phyloP scores from a whole-genome alignment of 1,284 basidiomycete species.

The Clitocybe nebularis region DNA sequence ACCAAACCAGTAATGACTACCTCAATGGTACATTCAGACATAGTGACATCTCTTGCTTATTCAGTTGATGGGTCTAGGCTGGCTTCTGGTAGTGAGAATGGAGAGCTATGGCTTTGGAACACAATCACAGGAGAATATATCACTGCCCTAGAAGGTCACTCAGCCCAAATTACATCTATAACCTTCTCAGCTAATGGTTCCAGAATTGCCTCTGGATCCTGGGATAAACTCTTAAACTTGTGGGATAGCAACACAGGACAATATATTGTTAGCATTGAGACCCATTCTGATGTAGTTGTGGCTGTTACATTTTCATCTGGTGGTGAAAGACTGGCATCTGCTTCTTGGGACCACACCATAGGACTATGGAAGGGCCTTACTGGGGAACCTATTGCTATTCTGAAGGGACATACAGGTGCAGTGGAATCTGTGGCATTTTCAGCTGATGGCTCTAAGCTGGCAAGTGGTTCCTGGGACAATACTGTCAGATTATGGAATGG shows the following conservation, averaged over 20 bases:
- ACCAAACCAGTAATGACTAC: neutral
- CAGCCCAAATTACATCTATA: neutral
- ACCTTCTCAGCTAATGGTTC: neutral
- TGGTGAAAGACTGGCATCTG: neutral
- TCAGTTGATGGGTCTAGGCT: neutral
- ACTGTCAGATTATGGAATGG: neutral
- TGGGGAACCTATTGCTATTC: neutral
- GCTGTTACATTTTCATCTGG: neutral
- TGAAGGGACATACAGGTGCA: neutral
- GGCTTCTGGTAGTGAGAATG: slow-evolving; percentile 1
- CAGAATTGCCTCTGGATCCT: slow-evolving; percentile 2
- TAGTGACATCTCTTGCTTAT: neutral
- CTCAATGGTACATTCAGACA: neutral
- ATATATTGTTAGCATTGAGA: neutral
- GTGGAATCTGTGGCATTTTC: slow-evolving; percentile 2
- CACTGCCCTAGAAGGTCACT: slow-evolving; percentile 3
- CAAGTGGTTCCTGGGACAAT: neutral
- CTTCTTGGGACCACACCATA: neutral
- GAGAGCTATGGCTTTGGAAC: slow-evolving; percentile 1
- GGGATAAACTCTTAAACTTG: neutral
- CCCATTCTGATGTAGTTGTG: neutral
- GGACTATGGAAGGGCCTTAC: neutral
- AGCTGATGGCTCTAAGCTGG: neutral
- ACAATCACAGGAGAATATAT: neutral
- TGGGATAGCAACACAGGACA: slow-evolving; percentile 1